Evolutionary conservation across 208 protist genomes (phyloP).

Genomic region (Crithidia acanthocephali): DNA sequence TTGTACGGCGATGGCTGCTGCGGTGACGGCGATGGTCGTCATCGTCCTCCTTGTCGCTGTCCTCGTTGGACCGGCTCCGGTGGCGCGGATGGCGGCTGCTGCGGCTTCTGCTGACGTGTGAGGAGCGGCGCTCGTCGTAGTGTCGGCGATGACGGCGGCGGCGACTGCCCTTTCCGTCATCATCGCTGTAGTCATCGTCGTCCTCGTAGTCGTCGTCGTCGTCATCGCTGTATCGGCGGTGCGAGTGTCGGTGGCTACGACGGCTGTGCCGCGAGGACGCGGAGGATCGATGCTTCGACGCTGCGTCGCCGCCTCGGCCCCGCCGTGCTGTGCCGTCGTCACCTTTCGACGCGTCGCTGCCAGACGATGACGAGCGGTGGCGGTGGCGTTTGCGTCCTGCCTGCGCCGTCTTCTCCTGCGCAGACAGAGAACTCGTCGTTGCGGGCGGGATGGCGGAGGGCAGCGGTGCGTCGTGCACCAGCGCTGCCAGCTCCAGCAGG

Average conservation of each 20-base stretch:
- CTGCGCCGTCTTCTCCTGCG: neutral
- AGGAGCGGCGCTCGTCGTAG: neutral
- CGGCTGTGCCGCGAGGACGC: neutral
- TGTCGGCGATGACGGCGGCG: conserved; percentile 1
- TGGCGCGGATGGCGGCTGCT: neutral
- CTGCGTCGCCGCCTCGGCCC: neutral
- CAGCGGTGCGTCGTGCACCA: conserved; percentile 24
- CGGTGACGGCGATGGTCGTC: conserved; percentile 8
- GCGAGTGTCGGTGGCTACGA: neutral
- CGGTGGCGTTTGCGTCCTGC: conserved; percentile 4
- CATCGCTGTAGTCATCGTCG: neutral
- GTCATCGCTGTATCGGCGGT: neutral
- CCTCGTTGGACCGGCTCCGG: neutral
- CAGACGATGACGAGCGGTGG: neutral
- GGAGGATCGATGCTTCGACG: neutral
- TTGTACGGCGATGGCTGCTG: neutral
- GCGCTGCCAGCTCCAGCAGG: conserved; percentile 21
- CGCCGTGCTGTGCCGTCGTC: neutral
- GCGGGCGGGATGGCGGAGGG: neutral
- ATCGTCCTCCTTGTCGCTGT: neutral
- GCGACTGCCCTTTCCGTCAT: neutral
- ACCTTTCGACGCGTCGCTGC: neutral
- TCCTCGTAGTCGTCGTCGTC: conserved; percentile 8
- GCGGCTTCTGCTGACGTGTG: neutral
- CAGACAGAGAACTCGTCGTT: too few species aligned